A percentile compares a stretch with the other conserved stretches of the same genome.
phyloP scores from a whole-genome alignment of 2,329 filamentous ascomycete genomes.

The Fusarium ambrosium region DNA sequence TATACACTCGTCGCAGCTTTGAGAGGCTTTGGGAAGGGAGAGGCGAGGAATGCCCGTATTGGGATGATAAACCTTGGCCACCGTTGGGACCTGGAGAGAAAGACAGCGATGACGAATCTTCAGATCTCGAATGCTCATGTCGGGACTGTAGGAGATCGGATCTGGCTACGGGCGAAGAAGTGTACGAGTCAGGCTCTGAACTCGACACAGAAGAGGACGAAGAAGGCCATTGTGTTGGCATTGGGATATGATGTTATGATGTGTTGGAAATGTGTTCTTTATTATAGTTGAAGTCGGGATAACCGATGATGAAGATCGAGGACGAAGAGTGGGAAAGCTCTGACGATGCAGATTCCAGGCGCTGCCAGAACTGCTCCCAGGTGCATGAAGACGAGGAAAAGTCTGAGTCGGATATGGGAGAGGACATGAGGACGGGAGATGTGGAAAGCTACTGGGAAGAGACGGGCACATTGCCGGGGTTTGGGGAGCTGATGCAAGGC shows the following conservation, averaged over 20 bases:
- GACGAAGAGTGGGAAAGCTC: too few species aligned
- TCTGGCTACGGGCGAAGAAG: neutral
- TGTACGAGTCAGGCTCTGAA: neutral
- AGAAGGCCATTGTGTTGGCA: too few species aligned
- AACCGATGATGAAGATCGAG: too few species aligned
- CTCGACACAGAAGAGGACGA: neutral
- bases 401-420: neutral
- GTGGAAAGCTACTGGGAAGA: neutral
- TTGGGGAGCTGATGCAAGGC: neutral
- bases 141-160: too few species aligned
- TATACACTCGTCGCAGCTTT: neutral
- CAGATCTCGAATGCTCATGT: neutral
- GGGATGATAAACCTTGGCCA: conserved; percentile 19
- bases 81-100: neutral
- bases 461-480: neutral
- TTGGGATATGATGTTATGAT: too few species aligned
- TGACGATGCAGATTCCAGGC: neutral
- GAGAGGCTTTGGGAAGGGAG: conserved; percentile 7
- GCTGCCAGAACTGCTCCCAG: accelerated
- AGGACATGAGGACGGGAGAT: neutral
- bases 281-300: too few species aligned
- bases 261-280: too few species aligned
- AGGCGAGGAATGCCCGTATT: conserved; percentile 10
- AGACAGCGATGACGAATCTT: neutral
- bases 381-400: neutral